A percentile compares a stretch with the other conserved stretches of the same genome.
These are phyloP conservation scores for Hyaloscypha finlandica DNA, from an alignment of 495 filamentous ascomycete genomes.

Conservation along the genomic window DNA sequence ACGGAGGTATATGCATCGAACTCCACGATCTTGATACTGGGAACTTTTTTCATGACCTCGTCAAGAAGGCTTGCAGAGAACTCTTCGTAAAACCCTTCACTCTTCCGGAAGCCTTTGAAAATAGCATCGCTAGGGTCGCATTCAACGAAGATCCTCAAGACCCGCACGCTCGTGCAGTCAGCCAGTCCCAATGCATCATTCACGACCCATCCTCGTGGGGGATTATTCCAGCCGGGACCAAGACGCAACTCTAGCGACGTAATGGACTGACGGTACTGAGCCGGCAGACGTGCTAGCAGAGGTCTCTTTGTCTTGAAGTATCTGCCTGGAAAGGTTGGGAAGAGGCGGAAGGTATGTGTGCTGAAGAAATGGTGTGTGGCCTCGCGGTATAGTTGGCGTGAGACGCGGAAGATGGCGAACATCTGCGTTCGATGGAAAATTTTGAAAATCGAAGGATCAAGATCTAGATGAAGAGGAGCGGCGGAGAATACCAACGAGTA, in stretches of 20 bases:
- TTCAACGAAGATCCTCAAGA: conserved; percentile 75
- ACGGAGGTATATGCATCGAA: conserved; percentile 78
- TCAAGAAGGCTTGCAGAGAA: conserved; percentile 65
- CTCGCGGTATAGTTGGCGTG: conserved; percentile 67
- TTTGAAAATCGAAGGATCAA: conserved; percentile 67
- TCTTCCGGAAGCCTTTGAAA: conserved; percentile 71
- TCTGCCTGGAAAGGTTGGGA: conserved; percentile 69
- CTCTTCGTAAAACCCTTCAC: conserved; percentile 70
- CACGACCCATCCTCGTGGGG: conserved; percentile 73
- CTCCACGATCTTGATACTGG: conserved; percentile 61
- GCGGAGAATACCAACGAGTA: conserved; percentile 63
- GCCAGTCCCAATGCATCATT: conserved; percentile 63
- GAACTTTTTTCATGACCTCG: conserved; percentile 60
- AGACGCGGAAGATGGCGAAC: conserved; percentile 55
- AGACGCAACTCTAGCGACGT: conserved; percentile 74
- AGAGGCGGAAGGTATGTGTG: conserved; percentile 74
- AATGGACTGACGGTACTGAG: conserved; percentile 64
- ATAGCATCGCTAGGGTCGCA: conserved; percentile 72
- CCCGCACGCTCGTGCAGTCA: conserved; percentile 61
- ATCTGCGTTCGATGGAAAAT: conserved; percentile 46
- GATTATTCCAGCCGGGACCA: conserved; percentile 77
- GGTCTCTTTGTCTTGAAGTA: conserved; percentile 64
- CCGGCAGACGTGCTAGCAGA: conserved; percentile 64
- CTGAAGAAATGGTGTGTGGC: conserved; percentile 75
- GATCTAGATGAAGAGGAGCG: conserved; percentile 61